A percentile compares a stretch with the other conserved stretches of the same genome.
These are phyloP conservation scores for Saccharomyces hybrid DNA, from an alignment of 1,139 yeast genomes.

Conservation along the genomic window DNA sequence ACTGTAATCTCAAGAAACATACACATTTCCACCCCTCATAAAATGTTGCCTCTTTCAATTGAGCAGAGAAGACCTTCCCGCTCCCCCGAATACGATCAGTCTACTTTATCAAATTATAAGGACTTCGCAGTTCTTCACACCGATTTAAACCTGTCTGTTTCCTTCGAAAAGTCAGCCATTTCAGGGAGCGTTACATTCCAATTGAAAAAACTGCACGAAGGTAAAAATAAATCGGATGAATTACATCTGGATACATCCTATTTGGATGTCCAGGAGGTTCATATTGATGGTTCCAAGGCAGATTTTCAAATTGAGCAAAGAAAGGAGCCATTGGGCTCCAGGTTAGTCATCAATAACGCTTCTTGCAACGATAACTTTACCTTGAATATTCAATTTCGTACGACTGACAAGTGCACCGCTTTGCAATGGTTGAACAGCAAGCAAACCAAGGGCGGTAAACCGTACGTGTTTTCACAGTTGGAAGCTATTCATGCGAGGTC, in stretches of 20 bases:
- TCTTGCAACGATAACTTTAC: constrained; percentile 22
- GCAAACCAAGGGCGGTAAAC: constrained; percentile 78
- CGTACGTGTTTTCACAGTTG: constrained; percentile 79
- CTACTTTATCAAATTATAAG: constrained; percentile 66
- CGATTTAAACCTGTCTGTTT: constrained; percentile 44
- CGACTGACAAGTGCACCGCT: constrained; percentile 75
- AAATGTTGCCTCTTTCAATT: constrained; percentile 18
- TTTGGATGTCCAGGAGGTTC: constrained; percentile 43
- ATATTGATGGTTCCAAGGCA: constrained; percentile 35
- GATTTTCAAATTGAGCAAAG: constrained; percentile 41
- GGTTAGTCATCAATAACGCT: constrained; percentile 38
- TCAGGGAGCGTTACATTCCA: constrained; percentile 50
- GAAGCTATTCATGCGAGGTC: constrained; percentile 90
- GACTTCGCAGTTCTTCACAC: constrained; percentile 47
- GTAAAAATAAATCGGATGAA: constrained; percentile 19
- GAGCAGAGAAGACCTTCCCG: constrained; percentile 34
- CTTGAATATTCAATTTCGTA: constrained; percentile 47
- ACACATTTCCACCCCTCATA: background rate
- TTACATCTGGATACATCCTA: constrained; percentile 65
- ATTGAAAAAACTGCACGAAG: constrained; percentile 28
- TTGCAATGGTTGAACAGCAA: constrained; percentile 74
- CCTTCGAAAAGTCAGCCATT: constrained; percentile 47
- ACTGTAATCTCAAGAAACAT: background rate
- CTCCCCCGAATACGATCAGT: constrained; percentile 61
- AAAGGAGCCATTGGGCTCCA: constrained; percentile 60